These are phyloP conservation scores for Bonia amplexicaulis DNA, from an alignment of 176 grass and related monocot species.

Conservation along the genomic window DNA sequence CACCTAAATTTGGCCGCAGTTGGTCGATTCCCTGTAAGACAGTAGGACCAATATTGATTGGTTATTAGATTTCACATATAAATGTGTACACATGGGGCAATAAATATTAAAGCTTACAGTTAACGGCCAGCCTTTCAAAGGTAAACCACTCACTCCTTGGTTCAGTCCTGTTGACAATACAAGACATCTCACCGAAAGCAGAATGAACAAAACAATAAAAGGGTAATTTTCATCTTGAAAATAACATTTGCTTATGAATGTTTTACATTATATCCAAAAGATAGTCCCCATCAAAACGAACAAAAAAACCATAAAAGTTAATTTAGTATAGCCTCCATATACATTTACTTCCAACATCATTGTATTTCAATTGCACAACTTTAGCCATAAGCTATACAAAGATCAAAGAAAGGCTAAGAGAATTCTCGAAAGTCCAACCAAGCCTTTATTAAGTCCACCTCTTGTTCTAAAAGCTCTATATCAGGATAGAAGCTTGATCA, in stretches of 20 bases:
- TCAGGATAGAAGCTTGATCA: background rate
- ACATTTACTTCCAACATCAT: background rate
- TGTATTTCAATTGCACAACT: background rate
- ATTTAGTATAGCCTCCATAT: background rate
- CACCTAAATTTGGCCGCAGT: conserved; percentile 74
- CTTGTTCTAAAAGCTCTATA: background rate
- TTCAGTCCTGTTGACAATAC: conserved; percentile 61
- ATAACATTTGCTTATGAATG: conserved; percentile 25
- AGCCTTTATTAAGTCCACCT: background rate
- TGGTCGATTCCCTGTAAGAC: conserved; percentile 77
- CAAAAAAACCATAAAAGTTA: background rate
- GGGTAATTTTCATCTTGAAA: conserved; percentile 5
- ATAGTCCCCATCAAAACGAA: background rate
- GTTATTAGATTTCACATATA: conserved; percentile 17
- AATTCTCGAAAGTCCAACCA: background rate
- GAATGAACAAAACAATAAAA: conserved; percentile 6
- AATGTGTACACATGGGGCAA: conserved; percentile 12
- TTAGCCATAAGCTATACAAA: conserved; percentile 6
- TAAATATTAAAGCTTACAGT: conserved; percentile 52
- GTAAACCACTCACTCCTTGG: conserved; percentile 90
- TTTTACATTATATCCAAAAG: conserved; percentile 9
- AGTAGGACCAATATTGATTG: conserved; percentile 9
- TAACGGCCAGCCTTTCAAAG: conserved; percentile 98
- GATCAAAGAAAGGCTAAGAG: background rate
- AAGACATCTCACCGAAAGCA: conserved; percentile 21